phyloP scores from a whole-genome alignment of 306 rosid species.

The Dryas alaskensis region DNA sequence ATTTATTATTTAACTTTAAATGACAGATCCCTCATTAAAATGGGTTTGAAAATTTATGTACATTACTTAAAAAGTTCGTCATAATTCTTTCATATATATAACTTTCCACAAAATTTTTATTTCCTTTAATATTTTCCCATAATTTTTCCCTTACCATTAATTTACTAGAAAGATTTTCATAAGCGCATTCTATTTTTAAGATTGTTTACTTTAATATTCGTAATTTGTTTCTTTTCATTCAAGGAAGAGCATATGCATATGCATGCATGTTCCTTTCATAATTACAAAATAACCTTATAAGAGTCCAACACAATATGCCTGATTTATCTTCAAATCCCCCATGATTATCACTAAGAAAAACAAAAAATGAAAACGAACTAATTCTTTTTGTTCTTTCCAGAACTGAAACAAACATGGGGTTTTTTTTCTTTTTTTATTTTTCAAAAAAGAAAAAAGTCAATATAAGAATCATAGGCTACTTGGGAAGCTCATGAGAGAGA shows the following conservation, averaged over 20 bases:
- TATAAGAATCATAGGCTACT: conserved; percentile 6
- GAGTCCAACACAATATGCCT: not conserved
- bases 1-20: too few species aligned
- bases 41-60: too few species aligned
- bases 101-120: not conserved
- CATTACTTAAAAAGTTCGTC: too few species aligned
- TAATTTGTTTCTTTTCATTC: not conserved
- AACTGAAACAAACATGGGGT: too few species aligned
- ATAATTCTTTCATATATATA: too few species aligned
- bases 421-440: not conserved
- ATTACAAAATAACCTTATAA: not conserved
- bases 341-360: too few species aligned
- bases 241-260: not conserved
- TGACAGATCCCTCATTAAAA: too few species aligned
- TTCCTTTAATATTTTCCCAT: not conserved
- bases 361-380: not conserved
- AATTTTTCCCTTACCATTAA: too few species aligned
- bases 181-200: too few species aligned
- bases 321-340: not conserved
- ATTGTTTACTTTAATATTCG: not conserved
- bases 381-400: not conserved
- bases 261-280: not conserved
- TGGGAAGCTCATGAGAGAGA: not conserved
- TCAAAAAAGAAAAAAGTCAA: not conserved
- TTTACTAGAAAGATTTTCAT: too few species aligned